phyloP scores from a whole-genome alignment of 108 stramenopile species.

The Skeletonema tropicum region DNA sequence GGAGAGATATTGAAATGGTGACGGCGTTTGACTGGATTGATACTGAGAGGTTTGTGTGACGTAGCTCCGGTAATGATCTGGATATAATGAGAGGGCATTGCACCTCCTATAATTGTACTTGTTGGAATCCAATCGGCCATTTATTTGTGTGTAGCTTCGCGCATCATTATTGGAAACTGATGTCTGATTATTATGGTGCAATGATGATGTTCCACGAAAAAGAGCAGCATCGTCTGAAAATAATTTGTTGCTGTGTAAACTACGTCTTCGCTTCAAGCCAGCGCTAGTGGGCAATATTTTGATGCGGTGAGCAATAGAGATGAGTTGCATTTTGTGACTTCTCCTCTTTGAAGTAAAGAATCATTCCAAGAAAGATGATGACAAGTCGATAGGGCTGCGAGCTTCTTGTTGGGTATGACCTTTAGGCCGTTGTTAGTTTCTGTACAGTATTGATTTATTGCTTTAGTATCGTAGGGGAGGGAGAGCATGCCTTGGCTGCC shows the following conservation, averaged over 20 bases:
- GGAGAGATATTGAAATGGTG: not conserved
- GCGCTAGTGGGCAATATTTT: not conserved
- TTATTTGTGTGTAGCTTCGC: not conserved
- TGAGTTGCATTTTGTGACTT: not conserved
- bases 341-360: no score
- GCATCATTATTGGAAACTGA: not conserved
- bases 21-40: not conserved
- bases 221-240: not conserved
- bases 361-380: not conserved
- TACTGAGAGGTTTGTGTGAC: not conserved
- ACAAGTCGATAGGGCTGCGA: no score
- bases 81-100: not conserved
- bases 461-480: no score
- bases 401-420: no score
- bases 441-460: no score
- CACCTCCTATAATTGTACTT: not conserved
- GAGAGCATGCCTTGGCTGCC: no score
- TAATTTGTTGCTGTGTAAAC: not conserved
- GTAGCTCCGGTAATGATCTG: conserved; percentile 3
- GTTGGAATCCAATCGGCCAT: not conserved
- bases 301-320: conserved; percentile 4
- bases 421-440: no score
- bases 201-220: not conserved
- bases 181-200: not conserved
- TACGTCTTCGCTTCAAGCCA: not conserved